phyloP scores from a whole-genome alignment of 441 rosid genomes.

The Adansonia madagascariensis region DNA sequence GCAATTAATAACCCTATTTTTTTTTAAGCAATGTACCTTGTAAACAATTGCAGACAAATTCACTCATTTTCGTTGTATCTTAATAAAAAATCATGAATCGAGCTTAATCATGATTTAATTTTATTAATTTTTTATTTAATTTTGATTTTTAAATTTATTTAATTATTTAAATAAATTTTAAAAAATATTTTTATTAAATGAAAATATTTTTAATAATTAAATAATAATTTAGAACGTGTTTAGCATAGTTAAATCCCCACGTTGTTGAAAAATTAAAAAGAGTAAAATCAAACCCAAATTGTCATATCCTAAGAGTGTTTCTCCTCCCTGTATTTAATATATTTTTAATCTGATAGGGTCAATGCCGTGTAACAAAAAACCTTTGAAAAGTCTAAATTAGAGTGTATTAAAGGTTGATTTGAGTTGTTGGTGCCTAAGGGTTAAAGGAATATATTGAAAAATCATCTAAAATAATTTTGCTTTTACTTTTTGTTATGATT shows the following conservation, averaged over 20 bases:
- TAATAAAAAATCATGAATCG: no score
- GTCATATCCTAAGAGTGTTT: neutral
- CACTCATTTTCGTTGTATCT: no score
- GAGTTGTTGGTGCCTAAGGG: neutral
- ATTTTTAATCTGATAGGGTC: neutral
- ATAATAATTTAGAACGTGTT: no score
- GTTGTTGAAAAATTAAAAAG: neutral
- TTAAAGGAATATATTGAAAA: neutral
- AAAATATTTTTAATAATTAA: no score
- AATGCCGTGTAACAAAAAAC: constrained; percentile 22
- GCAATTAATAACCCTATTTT: neutral
- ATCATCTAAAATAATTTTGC: neutral
- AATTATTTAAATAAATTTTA: no score
- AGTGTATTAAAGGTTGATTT: neutral
- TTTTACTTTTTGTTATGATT: neutral
- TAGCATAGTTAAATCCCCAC: neutral
- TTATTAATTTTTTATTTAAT: no score
- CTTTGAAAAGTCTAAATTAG: constrained; percentile 18
- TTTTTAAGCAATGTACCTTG: neutral
- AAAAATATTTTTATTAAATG: no score
- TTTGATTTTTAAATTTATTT: no score
- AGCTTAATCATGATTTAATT: no score
- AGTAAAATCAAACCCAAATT: neutral
- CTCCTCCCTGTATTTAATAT: neutral
- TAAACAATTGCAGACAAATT: neutral